phyloP scores from a whole-genome alignment of 1,284 basidiomycete genomes.

The Dichomitus squalens region DNA sequence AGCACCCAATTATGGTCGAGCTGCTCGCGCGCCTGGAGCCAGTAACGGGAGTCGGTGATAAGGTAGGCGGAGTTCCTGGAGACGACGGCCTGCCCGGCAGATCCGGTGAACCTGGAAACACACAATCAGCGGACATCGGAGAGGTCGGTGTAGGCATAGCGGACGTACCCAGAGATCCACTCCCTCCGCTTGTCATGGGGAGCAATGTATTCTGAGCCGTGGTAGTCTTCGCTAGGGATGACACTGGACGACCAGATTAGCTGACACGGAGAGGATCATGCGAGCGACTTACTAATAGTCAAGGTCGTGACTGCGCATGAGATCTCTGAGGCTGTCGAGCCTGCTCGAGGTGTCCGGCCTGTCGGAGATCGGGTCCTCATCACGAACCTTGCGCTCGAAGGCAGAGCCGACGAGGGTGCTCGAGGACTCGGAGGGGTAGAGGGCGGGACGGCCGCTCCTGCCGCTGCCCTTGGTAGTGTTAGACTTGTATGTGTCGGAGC shows the following conservation, averaged over 20 bases:
- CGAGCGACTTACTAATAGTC: slow-evolving; percentile 80
- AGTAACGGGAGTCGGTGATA: slow-evolving; percentile 89
- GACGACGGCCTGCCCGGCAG: slow-evolving; percentile 83
- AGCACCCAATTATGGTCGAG: slow-evolving; percentile 81
- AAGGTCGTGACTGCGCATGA: slow-evolving; percentile 75
- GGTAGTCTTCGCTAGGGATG: slow-evolving; percentile 86
- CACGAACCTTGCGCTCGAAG: slow-evolving; percentile 65
- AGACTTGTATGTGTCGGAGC: slow-evolving; percentile 33
- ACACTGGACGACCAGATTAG: slow-evolving; percentile 42
- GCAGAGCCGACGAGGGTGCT: slow-evolving; percentile 75
- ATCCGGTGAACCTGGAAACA: slow-evolving; percentile 77
- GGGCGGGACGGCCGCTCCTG: slow-evolving; percentile 40
- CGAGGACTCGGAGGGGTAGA: slow-evolving; percentile 60
- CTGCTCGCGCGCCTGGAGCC: slow-evolving; percentile 81
- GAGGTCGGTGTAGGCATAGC: neutral
- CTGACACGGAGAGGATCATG: slow-evolving; percentile 8
- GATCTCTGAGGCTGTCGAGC: slow-evolving; percentile 64
- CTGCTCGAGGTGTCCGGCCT: slow-evolving; percentile 61
- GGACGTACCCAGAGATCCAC: slow-evolving; percentile 78
- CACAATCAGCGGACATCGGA: neutral
- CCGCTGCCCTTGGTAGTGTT: slow-evolving; percentile 24
- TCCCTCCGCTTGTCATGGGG: slow-evolving; percentile 79
- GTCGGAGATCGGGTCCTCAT: slow-evolving; percentile 55
- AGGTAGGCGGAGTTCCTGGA: slow-evolving; percentile 70
- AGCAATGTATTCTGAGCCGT: slow-evolving; percentile 88